A percentile compares a stretch with the other conserved stretches of the same genome.
Evolutionary conservation across 2,329 filamentous ascomycete species (phyloP).

Genomic region (Zymoseptoria tritici): DNA sequence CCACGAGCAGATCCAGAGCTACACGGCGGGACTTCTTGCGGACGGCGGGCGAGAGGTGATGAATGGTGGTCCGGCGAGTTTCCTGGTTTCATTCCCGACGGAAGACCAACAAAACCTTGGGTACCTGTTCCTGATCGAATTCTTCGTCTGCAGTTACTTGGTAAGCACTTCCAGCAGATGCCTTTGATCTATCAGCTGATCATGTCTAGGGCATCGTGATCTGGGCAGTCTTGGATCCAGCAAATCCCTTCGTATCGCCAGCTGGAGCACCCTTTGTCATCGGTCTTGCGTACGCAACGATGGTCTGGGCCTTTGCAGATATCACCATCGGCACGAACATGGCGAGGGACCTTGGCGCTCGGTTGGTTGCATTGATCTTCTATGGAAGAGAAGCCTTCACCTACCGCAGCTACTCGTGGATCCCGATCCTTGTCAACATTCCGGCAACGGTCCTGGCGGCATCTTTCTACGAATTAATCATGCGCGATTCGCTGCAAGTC

Average conservation of each 20-base stretch:
- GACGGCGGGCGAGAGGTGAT: conserved; percentile 34
- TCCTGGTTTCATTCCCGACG: conserved; percentile 49
- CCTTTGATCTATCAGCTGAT: neutral
- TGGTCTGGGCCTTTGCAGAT: conserved; percentile 50
- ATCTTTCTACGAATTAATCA: conserved; percentile 47
- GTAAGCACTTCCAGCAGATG: conserved; percentile 22
- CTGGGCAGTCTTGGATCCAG: conserved; percentile 51
- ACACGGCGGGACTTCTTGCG: conserved; percentile 34
- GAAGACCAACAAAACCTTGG: conserved; percentile 47
- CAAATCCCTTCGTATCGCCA: conserved; percentile 50
- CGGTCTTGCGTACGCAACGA: conserved; percentile 47
- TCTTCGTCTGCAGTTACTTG: conserved; percentile 52
- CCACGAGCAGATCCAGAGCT: conserved; percentile 42
- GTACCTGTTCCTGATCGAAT: conserved; percentile 52
- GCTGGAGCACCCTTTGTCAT: conserved; percentile 46
- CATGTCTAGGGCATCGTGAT: conserved; percentile 43
- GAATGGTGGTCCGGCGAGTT: conserved; percentile 44
- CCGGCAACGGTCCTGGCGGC: conserved; percentile 51
- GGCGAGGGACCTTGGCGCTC: conserved; percentile 52
- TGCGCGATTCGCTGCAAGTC: conserved; percentile 47
- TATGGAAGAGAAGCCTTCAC: conserved; percentile 46
- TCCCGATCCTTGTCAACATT: conserved; percentile 49
- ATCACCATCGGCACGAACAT: conserved; percentile 51
- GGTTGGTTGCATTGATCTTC: conserved; percentile 53
- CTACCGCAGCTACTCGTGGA: conserved; percentile 44